These are phyloP conservation scores for Penicillium cosmopolitanum DNA, from an alignment of 495 filamentous ascomycete species.

Conservation along the genomic window DNA sequence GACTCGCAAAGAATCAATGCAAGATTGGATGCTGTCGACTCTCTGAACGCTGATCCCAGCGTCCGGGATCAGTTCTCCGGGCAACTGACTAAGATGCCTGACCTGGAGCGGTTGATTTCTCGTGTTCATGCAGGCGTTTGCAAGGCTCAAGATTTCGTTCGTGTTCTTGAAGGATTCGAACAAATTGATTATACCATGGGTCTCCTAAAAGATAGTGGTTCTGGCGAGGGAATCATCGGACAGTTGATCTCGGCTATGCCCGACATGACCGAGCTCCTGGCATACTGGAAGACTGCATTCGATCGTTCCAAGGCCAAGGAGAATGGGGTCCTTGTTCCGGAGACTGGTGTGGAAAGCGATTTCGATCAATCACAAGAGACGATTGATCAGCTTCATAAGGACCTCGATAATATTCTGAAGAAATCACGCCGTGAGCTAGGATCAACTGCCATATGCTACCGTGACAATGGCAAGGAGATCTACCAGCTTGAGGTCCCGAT, in stretches of 20 bases:
- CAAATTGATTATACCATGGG: conserved; percentile 92
- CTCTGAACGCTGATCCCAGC: conserved; percentile 78
- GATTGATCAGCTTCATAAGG: conserved; percentile 70
- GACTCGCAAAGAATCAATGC: conserved; percentile 88
- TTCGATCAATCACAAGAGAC: conserved; percentile 85
- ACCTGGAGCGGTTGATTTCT: conserved; percentile 92
- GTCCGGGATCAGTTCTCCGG: conserved; percentile 82
- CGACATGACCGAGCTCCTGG: conserved; percentile 69
- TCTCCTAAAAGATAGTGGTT: conserved; percentile 68
- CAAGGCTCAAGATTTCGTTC: conserved; percentile 87
- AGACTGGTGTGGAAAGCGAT: conserved; percentile 87
- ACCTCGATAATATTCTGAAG: conserved; percentile 73
- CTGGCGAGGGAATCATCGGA: conserved; percentile 80
- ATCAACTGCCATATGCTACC: conserved; percentile 73
- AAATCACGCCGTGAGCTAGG: conserved; percentile 68
- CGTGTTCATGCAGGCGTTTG: conserved; percentile 90
- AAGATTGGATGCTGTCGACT: conserved; percentile 92
- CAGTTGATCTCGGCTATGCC: conserved; percentile 85
- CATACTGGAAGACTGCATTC: conserved; percentile 91
- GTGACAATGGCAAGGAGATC: conserved; percentile 93
- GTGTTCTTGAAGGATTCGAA: conserved; percentile 96
- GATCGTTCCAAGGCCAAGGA: conserved; percentile 80
- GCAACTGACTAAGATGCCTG: conserved; percentile 86
- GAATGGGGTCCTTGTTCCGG: conserved; percentile 77
- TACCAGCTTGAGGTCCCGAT: conserved; percentile 93